Evolutionary conservation across 108 stramenopile genomes (phyloP).

Genomic region (Cyclotella distinguenda): DNA sequence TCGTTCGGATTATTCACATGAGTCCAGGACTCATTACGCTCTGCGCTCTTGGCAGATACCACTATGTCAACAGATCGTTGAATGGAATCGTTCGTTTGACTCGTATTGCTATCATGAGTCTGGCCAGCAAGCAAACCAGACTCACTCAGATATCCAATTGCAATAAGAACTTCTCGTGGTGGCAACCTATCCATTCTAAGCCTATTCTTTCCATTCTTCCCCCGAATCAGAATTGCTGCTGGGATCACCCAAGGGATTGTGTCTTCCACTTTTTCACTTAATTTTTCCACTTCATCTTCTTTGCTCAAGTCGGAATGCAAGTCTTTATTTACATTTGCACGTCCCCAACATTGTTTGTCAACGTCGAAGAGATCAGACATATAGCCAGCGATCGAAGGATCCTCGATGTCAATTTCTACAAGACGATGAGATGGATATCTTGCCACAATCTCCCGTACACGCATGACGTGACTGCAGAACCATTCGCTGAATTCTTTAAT

Average conservation of each 20-base stretch:
- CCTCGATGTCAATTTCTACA: slow-evolving; percentile 33
- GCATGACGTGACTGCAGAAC: slow-evolving; percentile 24
- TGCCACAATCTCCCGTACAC: slow-evolving; percentile 8
- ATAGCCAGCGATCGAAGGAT: neutral
- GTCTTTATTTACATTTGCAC: slow-evolving; percentile 13
- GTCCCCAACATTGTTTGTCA: slow-evolving; percentile 12
- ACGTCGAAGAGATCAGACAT: slow-evolving; percentile 29
- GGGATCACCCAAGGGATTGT: slow-evolving; percentile 7
- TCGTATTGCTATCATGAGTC: too few relatives aligned
- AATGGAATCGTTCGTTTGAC: too few relatives aligned
- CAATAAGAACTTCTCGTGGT: neutral
- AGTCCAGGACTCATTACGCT: neutral
- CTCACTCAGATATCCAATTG: slow-evolving; percentile 6
- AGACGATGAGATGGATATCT: slow-evolving; percentile 1
- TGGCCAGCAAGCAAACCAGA: neutral
- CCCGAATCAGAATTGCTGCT: slow-evolving; percentile 8
- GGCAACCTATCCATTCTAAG: neutral
- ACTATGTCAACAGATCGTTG: too few relatives aligned
- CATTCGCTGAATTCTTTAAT: slow-evolving; percentile 2
- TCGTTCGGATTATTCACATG: neutral
- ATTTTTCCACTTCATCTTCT: neutral
- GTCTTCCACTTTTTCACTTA: neutral
- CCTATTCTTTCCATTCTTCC: slow-evolving; percentile 18
- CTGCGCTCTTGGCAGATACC: too few relatives aligned
- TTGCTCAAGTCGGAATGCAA: slow-evolving; percentile 10